These are phyloP conservation scores for Trichophyton equinum DNA, from an alignment of 2,329 filamentous ascomycete genomes.

Conservation along the genomic window DNA sequence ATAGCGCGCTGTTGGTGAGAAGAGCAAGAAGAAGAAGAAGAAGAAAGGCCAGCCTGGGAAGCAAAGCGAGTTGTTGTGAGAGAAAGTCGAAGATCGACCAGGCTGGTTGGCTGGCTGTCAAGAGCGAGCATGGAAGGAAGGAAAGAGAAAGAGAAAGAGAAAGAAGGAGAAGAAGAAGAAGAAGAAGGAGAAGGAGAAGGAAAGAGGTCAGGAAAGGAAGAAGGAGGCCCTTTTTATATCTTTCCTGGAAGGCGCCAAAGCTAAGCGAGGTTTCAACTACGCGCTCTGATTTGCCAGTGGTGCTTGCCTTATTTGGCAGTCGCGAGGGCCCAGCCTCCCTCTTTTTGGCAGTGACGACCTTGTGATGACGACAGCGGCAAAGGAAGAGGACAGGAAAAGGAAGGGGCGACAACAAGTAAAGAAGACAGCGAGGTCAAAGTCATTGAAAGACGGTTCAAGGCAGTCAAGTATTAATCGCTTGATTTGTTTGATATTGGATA, in stretches of 20 bases:
- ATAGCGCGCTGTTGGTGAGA: neutral
- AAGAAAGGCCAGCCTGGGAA: neutral
- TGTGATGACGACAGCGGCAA: neutral
- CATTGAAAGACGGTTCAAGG: neutral
- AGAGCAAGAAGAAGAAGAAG: neutral
- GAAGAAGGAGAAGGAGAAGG: constrained; percentile 1
- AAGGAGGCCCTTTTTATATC: constrained; percentile 9
- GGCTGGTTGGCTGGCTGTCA: neutral
- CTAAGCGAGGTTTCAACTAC: constrained; percentile 6
- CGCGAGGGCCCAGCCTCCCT: neutral
- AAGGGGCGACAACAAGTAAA: neutral
- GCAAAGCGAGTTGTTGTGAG: neutral
- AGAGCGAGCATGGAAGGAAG: neutral
- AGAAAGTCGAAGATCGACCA: neutral
- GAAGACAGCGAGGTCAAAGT: neutral
- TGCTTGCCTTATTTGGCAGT: neutral
- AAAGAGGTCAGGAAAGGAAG: neutral
- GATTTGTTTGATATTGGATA: neutral
- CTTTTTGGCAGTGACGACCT: neutral
- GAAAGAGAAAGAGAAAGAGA: constrained; percentile 2
- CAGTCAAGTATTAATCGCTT: neutral
- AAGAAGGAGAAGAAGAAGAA: neutral
- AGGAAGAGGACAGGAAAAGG: too few relatives aligned
- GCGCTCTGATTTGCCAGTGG: constrained; percentile 3
- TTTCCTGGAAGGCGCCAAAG: neutral